Evolutionary conservation across 352 stramenopile species (phyloP), one percentile per base, ranked within the genome.

Genomic region (Globisporangium sylvaticum): DNA sequence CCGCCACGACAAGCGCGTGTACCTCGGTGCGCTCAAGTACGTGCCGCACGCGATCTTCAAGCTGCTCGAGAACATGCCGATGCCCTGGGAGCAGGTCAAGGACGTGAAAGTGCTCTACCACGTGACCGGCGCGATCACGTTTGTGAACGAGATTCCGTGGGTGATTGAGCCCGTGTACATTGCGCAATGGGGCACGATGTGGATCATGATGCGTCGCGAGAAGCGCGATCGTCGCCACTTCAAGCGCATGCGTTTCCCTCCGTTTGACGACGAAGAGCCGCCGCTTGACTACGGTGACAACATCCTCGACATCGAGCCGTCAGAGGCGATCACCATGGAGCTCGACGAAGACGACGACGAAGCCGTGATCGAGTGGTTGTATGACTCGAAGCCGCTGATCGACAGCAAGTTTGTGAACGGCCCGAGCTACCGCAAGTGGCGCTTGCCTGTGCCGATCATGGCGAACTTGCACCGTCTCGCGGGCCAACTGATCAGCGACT

Each of bases 31-130:
- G 48, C 83, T 99, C 53, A 99, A 99, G 78, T 99, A 99, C 77
- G 96, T 99, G 27, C 98, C 98, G 14, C 98, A 99, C 74, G 96
- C 97, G 20, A 90, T 99, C 44, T 99, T 98, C 75, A 99, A 99
- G 84, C 80, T 99, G 52, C 77, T 99, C 59, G 98, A 99, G 84
- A 99, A 99, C 77, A 99, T 99, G 93, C 98, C 98, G 53, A 99
- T 99, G 98, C 98, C 98, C 3, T 99, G 98, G 98, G 97, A 99
- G 76, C 96, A 98, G 68, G 97, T 99, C 42, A 97, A 98, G 62
- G 98, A 99, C 65, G 98, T 99, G 48, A 97, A 98, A 66, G 97
- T 99, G 29, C 72, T 99, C 57, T 99, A 99, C 82, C 98, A 99
- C 78, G 85, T 99, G 22, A 99, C 98, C 3, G 98, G 98, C 20